Percentiles rank a stretch among this genome's conserved stretches.
Conservation (phyloP, 139 green algal species). For the Spirogloea muscicola region DNA sequence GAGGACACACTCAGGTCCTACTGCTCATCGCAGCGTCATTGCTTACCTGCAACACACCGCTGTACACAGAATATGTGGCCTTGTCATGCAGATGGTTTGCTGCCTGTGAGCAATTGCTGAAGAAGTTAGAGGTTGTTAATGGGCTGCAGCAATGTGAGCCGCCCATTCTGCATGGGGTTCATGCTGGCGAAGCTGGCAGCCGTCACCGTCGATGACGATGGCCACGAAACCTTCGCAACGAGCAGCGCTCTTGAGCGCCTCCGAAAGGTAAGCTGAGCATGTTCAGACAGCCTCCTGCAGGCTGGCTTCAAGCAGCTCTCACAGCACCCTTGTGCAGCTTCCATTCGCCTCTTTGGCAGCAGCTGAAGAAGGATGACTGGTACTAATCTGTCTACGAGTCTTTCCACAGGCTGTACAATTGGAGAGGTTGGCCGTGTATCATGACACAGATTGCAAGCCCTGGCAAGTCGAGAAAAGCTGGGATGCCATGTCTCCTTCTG, state of each 20-base stretch:
- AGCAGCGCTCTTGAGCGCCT: constrained; percentile 68
- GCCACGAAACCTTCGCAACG: constrained; percentile 73
- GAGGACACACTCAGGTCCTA: constrained; percentile 50
- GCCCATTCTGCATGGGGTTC: constrained; percentile 67
- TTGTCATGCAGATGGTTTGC: neutral
- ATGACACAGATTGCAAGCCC: constrained; percentile 17
- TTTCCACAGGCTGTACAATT: constrained; percentile 29
- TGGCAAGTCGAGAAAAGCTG: constrained; percentile 28
- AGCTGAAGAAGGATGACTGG: neutral
- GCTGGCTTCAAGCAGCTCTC: neutral
- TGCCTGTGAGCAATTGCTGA: neutral
- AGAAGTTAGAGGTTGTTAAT: neutral
- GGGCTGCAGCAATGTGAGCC: constrained; percentile 26
- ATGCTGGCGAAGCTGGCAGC: constrained; percentile 72
- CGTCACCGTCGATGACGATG: constrained; percentile 78
- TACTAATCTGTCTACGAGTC: neutral
- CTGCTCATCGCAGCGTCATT: neutral
- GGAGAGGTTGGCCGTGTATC: constrained; percentile 38
- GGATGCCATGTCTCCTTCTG: constrained; percentile 9
- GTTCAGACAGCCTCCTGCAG: neutral
- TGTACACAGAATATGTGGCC: neutral
- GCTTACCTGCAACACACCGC: neutral
- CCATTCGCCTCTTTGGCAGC: too few relatives aligned
- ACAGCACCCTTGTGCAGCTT: neutral
- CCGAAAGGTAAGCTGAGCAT: constrained; percentile 62